Conservation (phyloP, 768 basidiomycete genomes). For the Lanmaoa pseudosensibilis region DNA sequence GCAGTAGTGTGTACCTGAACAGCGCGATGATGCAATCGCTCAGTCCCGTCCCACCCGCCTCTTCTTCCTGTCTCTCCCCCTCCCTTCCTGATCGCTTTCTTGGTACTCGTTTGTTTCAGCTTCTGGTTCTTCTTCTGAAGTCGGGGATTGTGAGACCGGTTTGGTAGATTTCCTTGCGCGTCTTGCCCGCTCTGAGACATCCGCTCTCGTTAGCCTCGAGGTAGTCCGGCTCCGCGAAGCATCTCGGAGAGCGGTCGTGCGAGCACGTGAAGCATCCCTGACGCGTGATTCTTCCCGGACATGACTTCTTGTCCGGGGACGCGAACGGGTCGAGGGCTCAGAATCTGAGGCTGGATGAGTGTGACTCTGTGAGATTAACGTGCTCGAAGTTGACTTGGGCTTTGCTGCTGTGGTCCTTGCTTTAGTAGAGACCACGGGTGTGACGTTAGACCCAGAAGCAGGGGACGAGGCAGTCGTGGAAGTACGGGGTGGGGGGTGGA, state of each 20-base stretch:
- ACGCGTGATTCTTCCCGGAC: constrained; percentile 25
- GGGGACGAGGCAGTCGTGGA: constrained; percentile 1
- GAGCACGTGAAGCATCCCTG: constrained; percentile 9
- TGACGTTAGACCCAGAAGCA: not conserved
- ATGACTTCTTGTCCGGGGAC: constrained; percentile 25
- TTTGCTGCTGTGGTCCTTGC: not conserved
- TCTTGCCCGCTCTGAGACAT: constrained; percentile 1
- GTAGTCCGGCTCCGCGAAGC: constrained; percentile 2
- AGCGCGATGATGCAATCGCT: not conserved
- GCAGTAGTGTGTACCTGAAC: not conserved
- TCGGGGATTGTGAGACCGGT: not conserved
- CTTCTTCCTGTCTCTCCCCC: constrained; percentile 31
- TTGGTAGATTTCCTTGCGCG: not conserved
- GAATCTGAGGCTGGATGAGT: constrained; percentile 21
- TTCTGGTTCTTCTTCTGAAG: constrained; percentile 13
- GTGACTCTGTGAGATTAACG: constrained; percentile 24
- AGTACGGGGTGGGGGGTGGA: constrained; percentile 4
- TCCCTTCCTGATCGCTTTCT: constrained; percentile 14
- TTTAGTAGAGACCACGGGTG: not conserved
- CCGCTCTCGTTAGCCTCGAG: constrained; percentile 10
- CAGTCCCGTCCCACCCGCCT: constrained; percentile 24
- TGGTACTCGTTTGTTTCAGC: constrained; percentile 3
- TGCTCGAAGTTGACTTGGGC: constrained; percentile 21
- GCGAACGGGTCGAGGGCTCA: constrained; percentile 18
- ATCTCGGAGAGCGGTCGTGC: too few species aligned